Conservation (phyloP, 2,329 filamentous ascomycete genomes). For the Neurospora crassa region DNA sequence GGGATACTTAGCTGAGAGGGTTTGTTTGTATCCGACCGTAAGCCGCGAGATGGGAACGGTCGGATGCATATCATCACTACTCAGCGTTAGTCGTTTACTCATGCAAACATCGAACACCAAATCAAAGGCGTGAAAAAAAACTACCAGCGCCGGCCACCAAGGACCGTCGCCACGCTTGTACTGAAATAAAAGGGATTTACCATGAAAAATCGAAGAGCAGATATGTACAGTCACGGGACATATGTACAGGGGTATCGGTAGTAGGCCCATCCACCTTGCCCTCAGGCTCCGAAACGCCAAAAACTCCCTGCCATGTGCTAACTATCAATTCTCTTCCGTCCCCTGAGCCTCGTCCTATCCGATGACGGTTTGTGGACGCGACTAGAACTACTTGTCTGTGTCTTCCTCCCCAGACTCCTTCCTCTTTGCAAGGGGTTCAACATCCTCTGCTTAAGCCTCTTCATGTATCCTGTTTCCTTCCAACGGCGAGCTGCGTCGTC, state of each 20-base stretch:
- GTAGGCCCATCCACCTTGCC: constrained; percentile 11
- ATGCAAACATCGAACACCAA: background rate
- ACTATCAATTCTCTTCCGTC: constrained; percentile 28
- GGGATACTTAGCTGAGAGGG: background rate
- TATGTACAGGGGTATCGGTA: constrained; percentile 18
- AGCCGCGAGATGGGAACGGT: background rate
- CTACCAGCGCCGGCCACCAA: background rate
- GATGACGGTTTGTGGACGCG: constrained; percentile 38
- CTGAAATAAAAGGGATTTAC: constrained; percentile 6
- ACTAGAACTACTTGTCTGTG: constrained; percentile 16
- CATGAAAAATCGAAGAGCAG: constrained; percentile 9
- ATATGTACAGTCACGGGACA: constrained; percentile 14
- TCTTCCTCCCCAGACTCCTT: constrained; percentile 36
- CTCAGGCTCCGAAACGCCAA: constrained; percentile 14
- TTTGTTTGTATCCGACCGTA: background rate
- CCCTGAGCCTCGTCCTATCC: constrained; percentile 31
- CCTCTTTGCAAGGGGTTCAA: constrained; percentile 24
- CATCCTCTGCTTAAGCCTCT: constrained; percentile 24
- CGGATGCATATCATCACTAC: background rate
- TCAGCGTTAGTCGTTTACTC: background rate
- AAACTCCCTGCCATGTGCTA: constrained; percentile 21
- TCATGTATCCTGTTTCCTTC: constrained; percentile 2
- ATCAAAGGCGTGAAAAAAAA: background rate
- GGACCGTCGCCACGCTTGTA: constrained; percentile 1
- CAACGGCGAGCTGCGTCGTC: background rate